These are phyloP conservation scores for Mycena maculata DNA, from an alignment of 768 basidiomycete species.

Conservation along the genomic window DNA sequence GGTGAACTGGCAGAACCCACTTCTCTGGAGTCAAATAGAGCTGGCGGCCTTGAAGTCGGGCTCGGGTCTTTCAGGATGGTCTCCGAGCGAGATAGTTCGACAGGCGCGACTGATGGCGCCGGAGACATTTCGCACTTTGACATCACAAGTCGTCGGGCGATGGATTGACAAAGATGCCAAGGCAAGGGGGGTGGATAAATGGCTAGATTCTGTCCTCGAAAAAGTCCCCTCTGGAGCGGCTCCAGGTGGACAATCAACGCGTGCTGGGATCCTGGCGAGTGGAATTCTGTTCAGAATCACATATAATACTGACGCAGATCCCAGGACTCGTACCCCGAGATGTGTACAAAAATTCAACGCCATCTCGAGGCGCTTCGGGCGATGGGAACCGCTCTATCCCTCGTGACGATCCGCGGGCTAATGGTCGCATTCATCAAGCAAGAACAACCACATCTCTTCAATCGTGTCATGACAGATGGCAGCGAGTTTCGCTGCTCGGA, in stretches of 20 bases:
- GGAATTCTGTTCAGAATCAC: neutral
- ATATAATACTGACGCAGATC: neutral
- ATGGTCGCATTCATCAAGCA: constrained; percentile 43
- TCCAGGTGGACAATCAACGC: constrained; percentile 11
- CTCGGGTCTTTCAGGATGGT: no score
- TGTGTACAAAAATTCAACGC: constrained; percentile 18
- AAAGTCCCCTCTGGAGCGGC: neutral
- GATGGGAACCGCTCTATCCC: constrained; percentile 36
- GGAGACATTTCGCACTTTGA: constrained; percentile 10
- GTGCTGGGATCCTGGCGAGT: constrained; percentile 2
- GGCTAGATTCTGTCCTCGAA: neutral
- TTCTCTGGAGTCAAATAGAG: constrained; percentile 20
- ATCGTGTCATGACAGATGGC: constrained; percentile 38
- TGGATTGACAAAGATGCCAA: constrained; percentile 25
- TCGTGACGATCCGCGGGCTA: constrained; percentile 43
- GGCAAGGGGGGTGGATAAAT: neutral
- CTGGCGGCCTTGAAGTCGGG: neutral
- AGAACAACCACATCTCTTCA: constrained; percentile 42
- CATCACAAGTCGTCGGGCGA: constrained; percentile 19
- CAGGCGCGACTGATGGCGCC: neutral
- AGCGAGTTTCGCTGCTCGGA: constrained; percentile 43
- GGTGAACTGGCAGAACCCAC: constrained; percentile 25
- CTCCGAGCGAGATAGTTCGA: neutral
- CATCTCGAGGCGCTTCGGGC: constrained; percentile 36
- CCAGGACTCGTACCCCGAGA: constrained; percentile 6